Base-by-base conservation (phyloP, 345 rosid genomes). In the Chamaenerion angustifolium region DNA sequence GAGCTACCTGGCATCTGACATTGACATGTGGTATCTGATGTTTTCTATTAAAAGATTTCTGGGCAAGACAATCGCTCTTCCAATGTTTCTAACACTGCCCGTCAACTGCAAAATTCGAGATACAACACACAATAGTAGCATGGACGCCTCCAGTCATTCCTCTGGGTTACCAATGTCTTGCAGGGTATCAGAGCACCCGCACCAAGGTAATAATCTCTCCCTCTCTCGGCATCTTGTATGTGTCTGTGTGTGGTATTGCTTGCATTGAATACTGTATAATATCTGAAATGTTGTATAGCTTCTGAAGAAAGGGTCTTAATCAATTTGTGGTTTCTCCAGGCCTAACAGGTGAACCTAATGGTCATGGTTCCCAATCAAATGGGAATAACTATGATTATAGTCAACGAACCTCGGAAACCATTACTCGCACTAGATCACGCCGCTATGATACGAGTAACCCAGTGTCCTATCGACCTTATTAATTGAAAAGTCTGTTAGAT, bases 11-110 rank as follows among this genome's bases (percentile, higher is more conserved):
- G 7, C 11, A 19, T 11, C 21, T 13, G 31, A 17, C 25, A n/a
- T 10, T 56, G 48, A 52, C n/a, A 27, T 47, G 11, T 31, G 60
- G 58, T 59, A 15, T 23, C 21, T 31, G 50, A 46, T 18, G 43
- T 12, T 2, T 46, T 46, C 49, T 0, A 40, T 58, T 42, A 54
- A 57, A 78, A 84, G 96, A 79, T 84, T 61, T 92, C 95, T 45
- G 93, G 96, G 54, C 88, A 80, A 64, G 98, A 87, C 61, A 92
- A 80, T 60, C 52, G 63, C 10, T 56, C 73, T 0, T 68, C 66
- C 14, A 76, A 64, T 55, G 52, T 42, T 48, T 27, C 62, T 13
- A 45, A 25, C 35, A 40, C 57, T 12, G 5, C 73, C 13, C 63
- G 58, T 60, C 65, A 69, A 0, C 67, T 67, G 8, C 71, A 68